phyloP scores from a whole-genome alignment of 2,329 filamentous ascomycete genomes.

The Ophiocordyceps camponoti-floridani region DNA sequence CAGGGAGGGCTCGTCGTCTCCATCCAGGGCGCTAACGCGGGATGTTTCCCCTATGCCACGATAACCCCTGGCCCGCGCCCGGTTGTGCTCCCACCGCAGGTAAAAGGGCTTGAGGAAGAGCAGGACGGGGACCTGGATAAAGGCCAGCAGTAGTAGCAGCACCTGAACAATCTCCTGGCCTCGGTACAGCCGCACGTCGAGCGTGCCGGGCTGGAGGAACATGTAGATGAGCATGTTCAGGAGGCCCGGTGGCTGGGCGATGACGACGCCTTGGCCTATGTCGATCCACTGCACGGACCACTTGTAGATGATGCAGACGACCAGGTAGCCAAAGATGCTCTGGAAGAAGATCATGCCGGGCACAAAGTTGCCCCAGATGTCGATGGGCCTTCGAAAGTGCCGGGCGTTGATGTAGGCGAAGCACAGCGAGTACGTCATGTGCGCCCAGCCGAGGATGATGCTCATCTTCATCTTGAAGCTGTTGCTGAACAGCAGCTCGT shows the following conservation, averaged over 20 bases:
- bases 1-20: slow-evolving; percentile 39
- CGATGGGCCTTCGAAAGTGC: slow-evolving; percentile 87
- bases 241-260: slow-evolving; percentile 60
- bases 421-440: slow-evolving; percentile 97
- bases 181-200: slow-evolving; percentile 57
- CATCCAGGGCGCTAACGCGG: slow-evolving; percentile 76
- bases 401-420: slow-evolving; percentile 84
- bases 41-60: slow-evolving; percentile 80
- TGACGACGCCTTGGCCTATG: slow-evolving; percentile 13
- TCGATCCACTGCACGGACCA: slow-evolving; percentile 77
- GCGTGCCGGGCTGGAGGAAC: slow-evolving; percentile 74
- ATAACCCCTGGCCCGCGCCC: slow-evolving; percentile 73
- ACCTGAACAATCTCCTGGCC: slow-evolving; percentile 65
- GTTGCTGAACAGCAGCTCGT: slow-evolving; percentile 90
- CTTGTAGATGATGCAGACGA: slow-evolving; percentile 90
- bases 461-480: slow-evolving; percentile 99
- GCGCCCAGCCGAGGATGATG: slow-evolving; percentile 89
- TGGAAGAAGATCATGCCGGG: slow-evolving; percentile 99
- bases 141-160: slow-evolving; percentile 61
- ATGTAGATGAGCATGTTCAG: slow-evolving; percentile 99
- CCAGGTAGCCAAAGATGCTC: slow-evolving; percentile 91
- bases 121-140: slow-evolving; percentile 74
- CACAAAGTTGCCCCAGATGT: slow-evolving; percentile 94
- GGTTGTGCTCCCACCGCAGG: slow-evolving; percentile 85
- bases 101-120: slow-evolving; percentile 94